Percentiles rank a stretch among this genome's conserved stretches.
These are phyloP conservation scores for Entrophospora sp. DNA, from an alignment of 192 early-diverging fungal genomes.

Conservation along the genomic window DNA sequence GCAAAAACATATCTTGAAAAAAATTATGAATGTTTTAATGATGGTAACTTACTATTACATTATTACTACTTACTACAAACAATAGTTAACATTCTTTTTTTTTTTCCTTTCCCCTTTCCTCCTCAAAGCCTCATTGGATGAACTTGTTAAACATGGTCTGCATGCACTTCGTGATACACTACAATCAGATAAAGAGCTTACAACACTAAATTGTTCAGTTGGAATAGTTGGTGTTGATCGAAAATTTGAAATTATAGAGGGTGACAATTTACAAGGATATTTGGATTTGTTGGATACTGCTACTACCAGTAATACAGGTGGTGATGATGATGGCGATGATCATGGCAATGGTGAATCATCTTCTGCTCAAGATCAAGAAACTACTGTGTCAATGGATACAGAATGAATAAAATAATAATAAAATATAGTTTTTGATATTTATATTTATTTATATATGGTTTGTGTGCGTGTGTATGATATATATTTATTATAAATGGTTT, in stretches of 20 bases:
- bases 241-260: slow-evolving; percentile 79
- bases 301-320: no score
- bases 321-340: no score
- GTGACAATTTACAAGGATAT: slow-evolving; percentile 68
- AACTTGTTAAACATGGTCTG: slow-evolving; percentile 82
- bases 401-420: no score
- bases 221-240: slow-evolving; percentile 79
- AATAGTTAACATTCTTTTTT: background rate
- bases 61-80: background rate
- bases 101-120: no score
- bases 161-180: slow-evolving; percentile 85
- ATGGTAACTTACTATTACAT: slow-evolving; percentile 38
- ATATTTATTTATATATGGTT: no score
- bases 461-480: no score
- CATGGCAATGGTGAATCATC: no score
- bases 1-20: slow-evolving; percentile 96
- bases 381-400: no score
- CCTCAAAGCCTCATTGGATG: slow-evolving; percentile 79
- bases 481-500: no score
- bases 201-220: slow-evolving; percentile 78
- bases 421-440: no score
- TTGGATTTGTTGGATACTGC: slow-evolving; percentile 46
- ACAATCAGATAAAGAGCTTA: slow-evolving; percentile 92
- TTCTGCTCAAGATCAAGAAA: no score
- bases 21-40: slow-evolving; percentile 70